Evolutionary conservation across 2,329 filamentous ascomycete species (phyloP).

Genomic region (Didymellaceae sp.): DNA sequence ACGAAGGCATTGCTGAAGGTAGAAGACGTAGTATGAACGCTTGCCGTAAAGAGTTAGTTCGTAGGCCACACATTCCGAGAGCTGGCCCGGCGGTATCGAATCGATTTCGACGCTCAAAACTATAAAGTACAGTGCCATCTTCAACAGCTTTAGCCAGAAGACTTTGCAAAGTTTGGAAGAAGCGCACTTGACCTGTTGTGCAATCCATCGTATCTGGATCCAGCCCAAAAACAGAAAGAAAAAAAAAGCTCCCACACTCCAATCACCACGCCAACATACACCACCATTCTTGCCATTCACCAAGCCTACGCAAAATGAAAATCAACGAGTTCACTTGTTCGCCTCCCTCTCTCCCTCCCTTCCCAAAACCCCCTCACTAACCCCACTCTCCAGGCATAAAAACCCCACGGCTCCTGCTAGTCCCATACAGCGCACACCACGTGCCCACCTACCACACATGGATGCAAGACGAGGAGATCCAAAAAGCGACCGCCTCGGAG

Average conservation of each 20-base stretch:
- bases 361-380: background rate
- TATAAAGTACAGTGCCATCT: no score
- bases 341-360: background rate
- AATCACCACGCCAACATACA: no score
- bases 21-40: background rate
- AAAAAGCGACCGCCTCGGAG: constrained; percentile 85
- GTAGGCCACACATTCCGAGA: background rate
- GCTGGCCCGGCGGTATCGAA: no score
- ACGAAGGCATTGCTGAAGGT: background rate
- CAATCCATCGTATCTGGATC: no score
- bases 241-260: no score
- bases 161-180: no score
- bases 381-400: constrained; percentile 65
- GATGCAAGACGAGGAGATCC: constrained; percentile 88
- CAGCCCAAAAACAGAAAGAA: no score
- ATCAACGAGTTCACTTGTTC: constrained; percentile 52
- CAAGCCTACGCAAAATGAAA: constrained; percentile 41
- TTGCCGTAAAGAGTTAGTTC: constrained; percentile 13
- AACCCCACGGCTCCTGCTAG: constrained; percentile 72
- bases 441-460: constrained; percentile 84
- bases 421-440: constrained; percentile 83
- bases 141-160: no score
- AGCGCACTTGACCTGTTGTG: no score
- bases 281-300: no score
- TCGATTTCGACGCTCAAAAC: no score